Percentiles rank a stretch among this genome's conserved stretches.
phyloP scores from a whole-genome alignment of 108 stramenopile species.

The Nitzschia palea region DNA sequence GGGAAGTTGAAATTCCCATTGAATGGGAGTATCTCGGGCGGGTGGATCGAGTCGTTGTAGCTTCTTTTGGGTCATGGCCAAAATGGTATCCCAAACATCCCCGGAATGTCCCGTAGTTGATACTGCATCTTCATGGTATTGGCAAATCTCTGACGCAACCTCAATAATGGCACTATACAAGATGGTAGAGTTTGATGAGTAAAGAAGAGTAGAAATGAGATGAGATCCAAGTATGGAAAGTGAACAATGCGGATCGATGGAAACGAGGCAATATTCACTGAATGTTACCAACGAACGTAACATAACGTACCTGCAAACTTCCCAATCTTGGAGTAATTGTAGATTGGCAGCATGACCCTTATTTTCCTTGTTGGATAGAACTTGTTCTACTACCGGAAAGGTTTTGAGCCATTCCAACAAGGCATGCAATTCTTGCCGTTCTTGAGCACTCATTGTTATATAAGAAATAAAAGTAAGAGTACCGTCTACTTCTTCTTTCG shows the following conservation, averaged over 20 bases:
- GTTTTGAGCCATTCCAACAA: constrained; percentile 42
- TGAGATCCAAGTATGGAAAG: background rate
- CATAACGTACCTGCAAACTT: constrained; percentile 29
- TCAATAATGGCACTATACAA: constrained; percentile 33
- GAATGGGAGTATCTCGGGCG: constrained; percentile 10
- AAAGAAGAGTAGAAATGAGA: background rate
- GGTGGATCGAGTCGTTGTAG: constrained; percentile 20
- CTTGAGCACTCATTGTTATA: constrained; percentile 22
- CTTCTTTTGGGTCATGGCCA: constrained; percentile 15
- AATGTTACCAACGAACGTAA: background rate
- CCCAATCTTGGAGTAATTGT: constrained; percentile 6
- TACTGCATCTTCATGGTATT: constrained; percentile 1
- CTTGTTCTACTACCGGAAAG: constrained; percentile 32
- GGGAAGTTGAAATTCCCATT: constrained; percentile 9
- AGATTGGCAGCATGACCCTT: constrained; percentile 1
- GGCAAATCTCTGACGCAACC: constrained; percentile 37
- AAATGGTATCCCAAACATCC: constrained; percentile 35
- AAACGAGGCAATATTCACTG: background rate
- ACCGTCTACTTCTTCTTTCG: too few relatives aligned
- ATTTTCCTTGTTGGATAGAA: constrained; percentile 12
- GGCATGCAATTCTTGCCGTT: constrained; percentile 31
- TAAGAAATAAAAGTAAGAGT: too few relatives aligned
- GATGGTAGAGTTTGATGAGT: too few relatives aligned
- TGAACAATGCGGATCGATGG: background rate
- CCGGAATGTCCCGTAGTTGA: background rate